phyloP scores from a whole-genome alignment of 2,329 filamentous ascomycete genomes.

The Stagonosporopsis tanaceti region DNA sequence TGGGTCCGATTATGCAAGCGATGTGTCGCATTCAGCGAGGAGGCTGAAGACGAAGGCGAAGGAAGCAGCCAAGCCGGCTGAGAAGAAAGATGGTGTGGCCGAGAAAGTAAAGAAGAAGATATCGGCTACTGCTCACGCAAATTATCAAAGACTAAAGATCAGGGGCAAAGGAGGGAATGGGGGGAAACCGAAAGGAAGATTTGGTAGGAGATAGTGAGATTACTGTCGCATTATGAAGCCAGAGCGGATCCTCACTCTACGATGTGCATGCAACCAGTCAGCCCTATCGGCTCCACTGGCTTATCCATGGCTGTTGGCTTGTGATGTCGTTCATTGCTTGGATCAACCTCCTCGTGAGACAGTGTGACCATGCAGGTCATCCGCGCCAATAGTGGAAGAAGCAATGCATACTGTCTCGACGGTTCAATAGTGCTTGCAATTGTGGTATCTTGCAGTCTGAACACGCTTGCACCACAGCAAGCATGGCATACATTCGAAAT shows the following conservation, averaged over 20 bases:
- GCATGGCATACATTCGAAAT: slow-evolving; percentile 48
- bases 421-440: background rate
- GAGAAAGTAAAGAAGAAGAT: slow-evolving; percentile 55
- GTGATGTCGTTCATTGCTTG: slow-evolving; percentile 12
- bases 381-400: slow-evolving; percentile 24
- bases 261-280: background rate
- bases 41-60: slow-evolving; percentile 32
- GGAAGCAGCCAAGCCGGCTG: slow-evolving; percentile 21
- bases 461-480: slow-evolving; percentile 3
- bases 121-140: slow-evolving; percentile 57
- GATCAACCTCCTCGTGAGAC: slow-evolving; percentile 29
- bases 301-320: background rate
- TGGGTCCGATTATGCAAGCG: slow-evolving; percentile 54
- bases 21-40: slow-evolving; percentile 47
- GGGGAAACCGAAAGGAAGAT: slow-evolving; percentile 47
- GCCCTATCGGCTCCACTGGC: background rate
- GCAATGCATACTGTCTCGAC: slow-evolving; percentile 10
- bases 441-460: background rate
- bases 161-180: slow-evolving; percentile 55
- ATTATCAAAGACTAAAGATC: slow-evolving; percentile 60
- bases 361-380: slow-evolving; percentile 44
- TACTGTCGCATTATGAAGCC: background rate
- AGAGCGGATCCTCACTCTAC: background rate
- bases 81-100: slow-evolving; percentile 36
- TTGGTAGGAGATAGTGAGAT: slow-evolving; percentile 43